Percentiles rank a stretch among this genome's conserved stretches.
These are phyloP conservation scores for Pyrenophora teres DNA, from an alignment of 2,329 filamentous ascomycete species.

Conservation along the genomic window DNA sequence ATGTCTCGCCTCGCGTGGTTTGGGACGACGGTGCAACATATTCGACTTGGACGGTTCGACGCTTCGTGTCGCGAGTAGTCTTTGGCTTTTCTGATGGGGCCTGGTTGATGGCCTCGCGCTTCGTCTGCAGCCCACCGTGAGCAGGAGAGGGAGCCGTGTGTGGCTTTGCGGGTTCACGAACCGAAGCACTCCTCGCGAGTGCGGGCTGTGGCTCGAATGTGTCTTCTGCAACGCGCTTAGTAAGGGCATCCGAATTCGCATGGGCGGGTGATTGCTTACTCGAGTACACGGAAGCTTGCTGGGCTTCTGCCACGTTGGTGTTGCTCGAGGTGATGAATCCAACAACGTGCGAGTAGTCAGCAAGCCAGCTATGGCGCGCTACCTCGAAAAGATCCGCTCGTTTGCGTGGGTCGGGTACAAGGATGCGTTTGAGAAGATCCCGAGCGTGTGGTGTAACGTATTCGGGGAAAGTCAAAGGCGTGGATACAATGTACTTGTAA, in stretches of 20 bases:
- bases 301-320: slow-evolving; percentile 82
- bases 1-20: slow-evolving; percentile 71
- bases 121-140: slow-evolving; percentile 67
- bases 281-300: slow-evolving; percentile 72
- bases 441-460: slow-evolving; percentile 97
- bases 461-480: slow-evolving; percentile 95
- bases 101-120: slow-evolving; percentile 74
- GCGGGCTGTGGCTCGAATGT: slow-evolving; percentile 63
- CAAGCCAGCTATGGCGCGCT: slow-evolving; percentile 95
- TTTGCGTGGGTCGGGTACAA: slow-evolving; percentile 93
- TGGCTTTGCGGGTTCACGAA: slow-evolving; percentile 80
- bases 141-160: slow-evolving; percentile 53
- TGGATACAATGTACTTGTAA: slow-evolving; percentile 99
- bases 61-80: slow-evolving; percentile 78
- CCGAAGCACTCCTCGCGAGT: slow-evolving; percentile 86
- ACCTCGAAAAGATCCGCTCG: slow-evolving; percentile 97
- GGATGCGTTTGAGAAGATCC: slow-evolving; percentile 87
- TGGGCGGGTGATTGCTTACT: slow-evolving; percentile 50
- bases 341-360: slow-evolving; percentile 94
- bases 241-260: background rate
- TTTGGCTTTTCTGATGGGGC: slow-evolving; percentile 69
- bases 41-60: slow-evolving; percentile 94
- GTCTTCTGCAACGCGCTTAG: slow-evolving; percentile 49
- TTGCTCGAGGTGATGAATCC: slow-evolving; percentile 96
- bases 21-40: slow-evolving; percentile 91